Evolutionary conservation across 441 rosid genomes (phyloP), one percentile per base, ranked within the genome.

Genomic region (Populus tomentosa): DNA sequence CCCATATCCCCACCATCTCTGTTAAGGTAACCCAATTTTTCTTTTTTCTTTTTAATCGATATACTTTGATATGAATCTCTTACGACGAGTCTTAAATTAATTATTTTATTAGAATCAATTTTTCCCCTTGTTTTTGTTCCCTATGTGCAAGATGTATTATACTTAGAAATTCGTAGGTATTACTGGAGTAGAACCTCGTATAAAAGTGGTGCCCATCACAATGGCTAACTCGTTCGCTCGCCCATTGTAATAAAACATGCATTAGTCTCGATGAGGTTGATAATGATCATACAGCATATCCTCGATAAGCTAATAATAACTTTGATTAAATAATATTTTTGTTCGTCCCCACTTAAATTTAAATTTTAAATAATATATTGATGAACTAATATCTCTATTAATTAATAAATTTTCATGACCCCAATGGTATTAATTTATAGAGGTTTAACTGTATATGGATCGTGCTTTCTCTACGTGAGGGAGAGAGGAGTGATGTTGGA

Each of bases 1-100:
- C 89, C 23, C 76, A 74, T 68, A 56, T 83, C 72, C 95, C 98
- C 79, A 68, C 88, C 83, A 84, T 92, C 76, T 87, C 93, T 70
- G 85, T 86, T 85, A 94, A 94, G 94, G 98, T 91, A 53, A 53
- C 56, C 10, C 42, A 10, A 36, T 56, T 46, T 64, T 3, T 28
- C 21, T 20, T 10, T 24, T 13, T 11, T 9, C 5, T 14, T 10
- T 38, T 13, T 40, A 40, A 0, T 30, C n/a, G 32, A 1, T 56
- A 40, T 13, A 1, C 9, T 16, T 18, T 16, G 3, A 26, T 67
- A 9, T 40, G 50, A 2, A 40, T 11, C 50, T 40, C 50, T 40
- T 40, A 2, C 13, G 56, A 50, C 5, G 18, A 50, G 56, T 50
- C 56, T 50, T 14, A 46, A 46, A 40, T 10, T 40, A 40, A 40